Evolutionary conservation across 2,329 filamentous ascomycete genomes (phyloP), one percentile per base, ranked within the genome.

Genomic region (Penicillium italicum): DNA sequence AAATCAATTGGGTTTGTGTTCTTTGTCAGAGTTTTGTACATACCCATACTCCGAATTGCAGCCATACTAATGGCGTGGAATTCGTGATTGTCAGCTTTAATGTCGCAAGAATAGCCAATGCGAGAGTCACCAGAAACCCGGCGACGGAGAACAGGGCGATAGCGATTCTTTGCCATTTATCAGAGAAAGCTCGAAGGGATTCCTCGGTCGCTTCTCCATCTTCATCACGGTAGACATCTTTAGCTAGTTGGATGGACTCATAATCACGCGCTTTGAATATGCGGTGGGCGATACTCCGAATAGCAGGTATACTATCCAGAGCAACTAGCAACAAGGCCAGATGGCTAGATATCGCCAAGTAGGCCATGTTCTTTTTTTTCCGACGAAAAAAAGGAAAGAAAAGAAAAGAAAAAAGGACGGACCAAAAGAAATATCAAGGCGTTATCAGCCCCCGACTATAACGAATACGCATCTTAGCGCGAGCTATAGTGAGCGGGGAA

Each of bases 131-230:
- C 8, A 74, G 77, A 14, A 84, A 72, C 1, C 86, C 87, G 36
- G 77, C 56, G 12, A 77, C 53, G 0, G 84, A 81, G n/a, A 83
- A 78, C 4, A 84, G 33, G 5, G 84, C 67, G 42, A 89, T 76
- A 22, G 78, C 67, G 4, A 76, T 58, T 67, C 87, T 88, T 51
- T 85, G 80, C 55, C 79, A 65, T 55, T 76, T 82, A 60, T 83
- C 81, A 28, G 86, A 87, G 67, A 86, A 91, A 37, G 78, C 78
- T 22, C 79, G 79, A 50, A 85, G 69, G 1, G 85, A 84, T 66
- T 87, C 84, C 38, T 82, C 79, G 0, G 85, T 87, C 31, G 86
- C 87, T 60, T 81, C 78, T 46, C 89, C 89, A 72, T 92, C 89
- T 58, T 80, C 74, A 66, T 92, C 89, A 62, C 85, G 76, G 66